phyloP scores from a whole-genome alignment of 768 basidiomycete species.

The Ramaria rubella region DNA sequence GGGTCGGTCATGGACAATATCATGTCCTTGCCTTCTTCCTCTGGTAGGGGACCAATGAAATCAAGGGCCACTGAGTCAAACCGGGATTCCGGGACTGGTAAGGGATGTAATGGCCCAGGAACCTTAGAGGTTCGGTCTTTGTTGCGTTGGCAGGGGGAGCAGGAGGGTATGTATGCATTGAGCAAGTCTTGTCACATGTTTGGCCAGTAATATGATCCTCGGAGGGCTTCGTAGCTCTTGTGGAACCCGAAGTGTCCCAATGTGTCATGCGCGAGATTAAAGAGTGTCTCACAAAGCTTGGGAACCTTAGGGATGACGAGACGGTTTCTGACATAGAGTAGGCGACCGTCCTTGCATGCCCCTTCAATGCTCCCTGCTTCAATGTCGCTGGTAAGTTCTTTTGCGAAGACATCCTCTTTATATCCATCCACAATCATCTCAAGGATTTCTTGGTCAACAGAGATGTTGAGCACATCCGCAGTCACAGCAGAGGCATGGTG shows the following conservation, averaged over 20 bases:
- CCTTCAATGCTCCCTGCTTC: background rate
- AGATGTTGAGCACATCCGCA: background rate
- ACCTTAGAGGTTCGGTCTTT: slow-evolving; percentile 25
- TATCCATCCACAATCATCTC: background rate
- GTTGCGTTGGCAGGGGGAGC: slow-evolving; percentile 27
- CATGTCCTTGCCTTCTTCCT: slow-evolving; percentile 25
- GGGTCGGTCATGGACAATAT: slow-evolving; percentile 22
- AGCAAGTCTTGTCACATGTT: slow-evolving; percentile 26
- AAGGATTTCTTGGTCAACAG: background rate
- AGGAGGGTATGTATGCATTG: slow-evolving; percentile 26
- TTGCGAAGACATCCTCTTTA: background rate
- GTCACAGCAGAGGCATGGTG: background rate
- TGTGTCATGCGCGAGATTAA: slow-evolving; percentile 21
- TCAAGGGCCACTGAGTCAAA: slow-evolving; percentile 26
- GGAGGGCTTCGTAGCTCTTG: too few species aligned
- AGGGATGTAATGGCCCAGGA: slow-evolving; percentile 19
- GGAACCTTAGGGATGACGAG: slow-evolving; percentile 17
- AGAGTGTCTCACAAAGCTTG: slow-evolving; percentile 9
- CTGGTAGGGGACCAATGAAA: slow-evolving; percentile 31
- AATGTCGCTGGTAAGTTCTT: too few species aligned
- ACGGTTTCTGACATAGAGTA: slow-evolving; percentile 16
- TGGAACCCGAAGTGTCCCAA: too few species aligned
- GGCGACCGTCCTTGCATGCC: slow-evolving; percentile 4
- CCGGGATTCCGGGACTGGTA: slow-evolving; percentile 10
- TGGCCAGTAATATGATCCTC: too few species aligned